Conservation (phyloP, 1,284 basidiomycete species). For the Trametes versicolor region DNA sequence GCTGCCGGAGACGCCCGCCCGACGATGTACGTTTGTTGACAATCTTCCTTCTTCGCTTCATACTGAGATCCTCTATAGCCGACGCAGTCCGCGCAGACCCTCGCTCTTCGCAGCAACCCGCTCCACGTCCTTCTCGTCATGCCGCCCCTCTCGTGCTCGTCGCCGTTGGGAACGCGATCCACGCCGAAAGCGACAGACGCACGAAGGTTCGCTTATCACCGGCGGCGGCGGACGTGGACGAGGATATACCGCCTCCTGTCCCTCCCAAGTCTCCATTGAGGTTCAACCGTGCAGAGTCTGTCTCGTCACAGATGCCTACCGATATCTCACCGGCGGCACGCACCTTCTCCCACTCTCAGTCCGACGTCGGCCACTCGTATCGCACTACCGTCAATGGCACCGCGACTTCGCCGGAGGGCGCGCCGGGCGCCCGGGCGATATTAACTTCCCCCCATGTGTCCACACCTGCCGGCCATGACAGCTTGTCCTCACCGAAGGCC, state of each 20-base stretch:
- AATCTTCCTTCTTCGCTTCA: constrained; percentile 9
- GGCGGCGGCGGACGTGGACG: constrained; percentile 3
- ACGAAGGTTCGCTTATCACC: constrained; percentile 9
- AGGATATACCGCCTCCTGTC: constrained; percentile 28
- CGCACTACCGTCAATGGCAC: constrained; percentile 26
- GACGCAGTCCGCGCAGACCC: constrained; percentile 11
- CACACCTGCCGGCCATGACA: constrained; percentile 21
- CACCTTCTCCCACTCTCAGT: constrained; percentile 31
- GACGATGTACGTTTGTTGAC: constrained; percentile 16
- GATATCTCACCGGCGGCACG: constrained; percentile 30
- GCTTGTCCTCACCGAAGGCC: constrained; percentile 26
- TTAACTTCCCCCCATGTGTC: constrained; percentile 29
- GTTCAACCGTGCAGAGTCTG: constrained; percentile 28
- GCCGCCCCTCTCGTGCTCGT: constrained; percentile 12
- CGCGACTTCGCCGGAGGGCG: constrained; percentile 31
- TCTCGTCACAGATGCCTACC: constrained; percentile 35
- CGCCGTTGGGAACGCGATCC: constrained; percentile 7
- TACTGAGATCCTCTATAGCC: constrained; percentile 16
- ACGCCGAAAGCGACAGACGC: constrained; percentile 12
- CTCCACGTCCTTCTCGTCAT: constrained; percentile 18
- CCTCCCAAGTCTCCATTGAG: constrained; percentile 28
- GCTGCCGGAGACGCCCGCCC: constrained; percentile 13
- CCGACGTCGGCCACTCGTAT: constrained; percentile 35
- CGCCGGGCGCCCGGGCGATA: constrained; percentile 27
- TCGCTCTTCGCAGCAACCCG: constrained; percentile 1